phyloP scores from a whole-genome alignment of 148 eudicot species.

The Rhododendron vialii region DNA sequence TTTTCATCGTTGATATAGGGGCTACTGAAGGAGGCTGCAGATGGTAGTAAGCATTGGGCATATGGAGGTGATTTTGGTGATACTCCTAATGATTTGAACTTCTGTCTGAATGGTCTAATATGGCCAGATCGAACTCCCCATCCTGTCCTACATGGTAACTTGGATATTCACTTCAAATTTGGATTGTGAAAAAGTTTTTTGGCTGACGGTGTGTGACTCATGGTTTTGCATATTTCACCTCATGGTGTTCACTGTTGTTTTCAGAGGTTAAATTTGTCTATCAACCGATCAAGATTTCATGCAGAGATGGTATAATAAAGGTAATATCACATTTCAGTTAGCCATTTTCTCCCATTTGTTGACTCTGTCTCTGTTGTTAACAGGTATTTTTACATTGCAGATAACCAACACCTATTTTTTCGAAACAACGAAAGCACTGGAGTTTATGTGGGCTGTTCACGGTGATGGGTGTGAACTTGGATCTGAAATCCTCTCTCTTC shows the following conservation, averaged over 20 bases:
- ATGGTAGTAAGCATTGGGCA: slow-evolving; percentile 83
- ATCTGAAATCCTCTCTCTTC: slow-evolving; percentile 54
- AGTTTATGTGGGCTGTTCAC: slow-evolving; percentile 57
- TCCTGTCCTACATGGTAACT: slow-evolving; percentile 82
- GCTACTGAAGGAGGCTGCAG: slow-evolving; percentile 63
- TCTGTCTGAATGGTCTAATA: slow-evolving; percentile 80
- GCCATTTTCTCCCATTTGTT: slow-evolving; percentile 1
- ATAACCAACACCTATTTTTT: slow-evolving; percentile 69
- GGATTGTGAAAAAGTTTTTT: not conserved
- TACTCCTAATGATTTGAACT: slow-evolving; percentile 86
- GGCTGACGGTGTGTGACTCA: not conserved
- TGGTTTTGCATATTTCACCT: slow-evolving; percentile 5
- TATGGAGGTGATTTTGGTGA: slow-evolving; percentile 99
- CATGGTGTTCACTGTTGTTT: slow-evolving; percentile 5
- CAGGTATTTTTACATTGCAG: slow-evolving; percentile 33
- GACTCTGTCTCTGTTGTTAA: slow-evolving; percentile 1
- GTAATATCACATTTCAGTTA: slow-evolving; percentile 27
- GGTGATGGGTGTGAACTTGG: slow-evolving; percentile 88
- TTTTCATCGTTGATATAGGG: slow-evolving; percentile 42
- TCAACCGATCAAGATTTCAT: slow-evolving; percentile 87
- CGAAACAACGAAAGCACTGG: slow-evolving; percentile 59
- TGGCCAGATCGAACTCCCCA: slow-evolving; percentile 97
- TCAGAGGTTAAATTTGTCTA: slow-evolving; percentile 89
- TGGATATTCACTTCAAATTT: slow-evolving; percentile 6
- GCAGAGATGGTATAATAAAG: slow-evolving; percentile 62